Percentiles rank a stretch among this genome's conserved stretches.
Conservation (phyloP, 2,329 filamentous ascomycete species). For the Clonostachys rhizophaga region DNA sequence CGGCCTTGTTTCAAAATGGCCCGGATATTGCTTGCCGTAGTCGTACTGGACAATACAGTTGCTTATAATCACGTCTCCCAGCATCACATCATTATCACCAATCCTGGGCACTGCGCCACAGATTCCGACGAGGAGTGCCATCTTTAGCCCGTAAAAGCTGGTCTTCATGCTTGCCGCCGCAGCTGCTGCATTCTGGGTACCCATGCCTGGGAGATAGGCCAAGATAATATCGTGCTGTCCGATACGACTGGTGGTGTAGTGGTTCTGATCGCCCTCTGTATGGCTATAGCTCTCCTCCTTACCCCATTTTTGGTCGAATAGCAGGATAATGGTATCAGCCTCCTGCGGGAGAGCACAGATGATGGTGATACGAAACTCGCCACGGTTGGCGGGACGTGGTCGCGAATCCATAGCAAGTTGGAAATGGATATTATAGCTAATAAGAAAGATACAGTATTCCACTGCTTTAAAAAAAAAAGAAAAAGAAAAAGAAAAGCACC, state of each 20-base stretch:
- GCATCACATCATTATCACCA: constrained; percentile 6
- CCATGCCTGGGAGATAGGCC: constrained; percentile 2
- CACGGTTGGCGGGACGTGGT: neutral
- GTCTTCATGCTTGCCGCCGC: neutral
- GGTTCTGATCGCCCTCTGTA: constrained; percentile 10
- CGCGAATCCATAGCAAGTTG: neutral
- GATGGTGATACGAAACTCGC: constrained; percentile 5
- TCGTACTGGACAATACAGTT: constrained; percentile 12
- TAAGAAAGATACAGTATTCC: too few species aligned
- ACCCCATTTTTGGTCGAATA: constrained; percentile 8
- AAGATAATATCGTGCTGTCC: constrained; percentile 13
- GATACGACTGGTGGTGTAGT: constrained; percentile 12
- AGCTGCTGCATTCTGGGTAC: constrained; percentile 1
- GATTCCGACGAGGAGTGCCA: constrained; percentile 26
- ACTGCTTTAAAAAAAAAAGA: too few species aligned
- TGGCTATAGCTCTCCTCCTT: constrained; percentile 6
- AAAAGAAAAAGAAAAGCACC: too few species aligned
- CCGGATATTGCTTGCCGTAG: constrained; percentile 10
- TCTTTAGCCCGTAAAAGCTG: constrained; percentile 10
- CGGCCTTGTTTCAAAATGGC: constrained; percentile 12
- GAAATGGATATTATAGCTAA: too few species aligned
- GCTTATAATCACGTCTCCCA: constrained; percentile 18
- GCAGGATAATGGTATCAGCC: constrained; percentile 5
- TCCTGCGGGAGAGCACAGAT: constrained; percentile 8
- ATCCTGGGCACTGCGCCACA: constrained; percentile 16